A percentile compares a stretch with the other conserved stretches of the same genome.
phyloP scores from a whole-genome alignment of 495 filamentous ascomycete species.

The Cairneyella variabilis region DNA sequence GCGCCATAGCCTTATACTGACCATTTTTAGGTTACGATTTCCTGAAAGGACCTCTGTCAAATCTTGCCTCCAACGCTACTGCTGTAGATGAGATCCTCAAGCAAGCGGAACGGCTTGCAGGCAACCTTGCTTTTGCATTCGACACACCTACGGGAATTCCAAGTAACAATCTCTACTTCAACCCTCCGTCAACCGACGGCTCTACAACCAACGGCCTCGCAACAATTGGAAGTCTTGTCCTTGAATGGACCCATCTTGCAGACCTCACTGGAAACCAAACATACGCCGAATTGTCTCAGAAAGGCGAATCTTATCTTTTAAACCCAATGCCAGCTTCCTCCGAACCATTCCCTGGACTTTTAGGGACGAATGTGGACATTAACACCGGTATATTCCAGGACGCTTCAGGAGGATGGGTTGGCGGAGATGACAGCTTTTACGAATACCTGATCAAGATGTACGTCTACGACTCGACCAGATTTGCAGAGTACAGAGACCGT shows the following conservation, averaged over 20 bases:
- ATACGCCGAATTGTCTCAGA: slow-evolving; percentile 65
- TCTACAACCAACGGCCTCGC: slow-evolving; percentile 63
- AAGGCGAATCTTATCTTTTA: slow-evolving; percentile 69
- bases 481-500: slow-evolving; percentile 59
- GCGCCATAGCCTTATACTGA: neutral
- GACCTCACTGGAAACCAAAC: slow-evolving; percentile 66
- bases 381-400: slow-evolving; percentile 63
- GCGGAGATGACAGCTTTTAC: slow-evolving; percentile 79
- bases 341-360: slow-evolving; percentile 74
- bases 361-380: slow-evolving; percentile 67
- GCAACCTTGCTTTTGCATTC: slow-evolving; percentile 74
- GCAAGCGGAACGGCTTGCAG: slow-evolving; percentile 67
- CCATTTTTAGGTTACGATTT: slow-evolving; percentile 66
- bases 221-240: slow-evolving; percentile 66
- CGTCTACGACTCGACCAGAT: slow-evolving; percentile 69
- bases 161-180: slow-evolving; percentile 65
- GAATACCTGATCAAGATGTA: slow-evolving; percentile 96
- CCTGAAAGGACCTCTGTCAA: slow-evolving; percentile 63
- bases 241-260: slow-evolving; percentile 82
- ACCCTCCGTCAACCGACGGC: slow-evolving; percentile 34
- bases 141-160: slow-evolving; percentile 73
- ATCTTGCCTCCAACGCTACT: slow-evolving; percentile 39
- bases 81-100: slow-evolving; percentile 54
- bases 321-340: slow-evolving; percentile 55
- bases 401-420: slow-evolving; percentile 70